phyloP scores from a whole-genome alignment of 2,329 filamentous ascomycete species.

The Exophiala oligosperma region DNA sequence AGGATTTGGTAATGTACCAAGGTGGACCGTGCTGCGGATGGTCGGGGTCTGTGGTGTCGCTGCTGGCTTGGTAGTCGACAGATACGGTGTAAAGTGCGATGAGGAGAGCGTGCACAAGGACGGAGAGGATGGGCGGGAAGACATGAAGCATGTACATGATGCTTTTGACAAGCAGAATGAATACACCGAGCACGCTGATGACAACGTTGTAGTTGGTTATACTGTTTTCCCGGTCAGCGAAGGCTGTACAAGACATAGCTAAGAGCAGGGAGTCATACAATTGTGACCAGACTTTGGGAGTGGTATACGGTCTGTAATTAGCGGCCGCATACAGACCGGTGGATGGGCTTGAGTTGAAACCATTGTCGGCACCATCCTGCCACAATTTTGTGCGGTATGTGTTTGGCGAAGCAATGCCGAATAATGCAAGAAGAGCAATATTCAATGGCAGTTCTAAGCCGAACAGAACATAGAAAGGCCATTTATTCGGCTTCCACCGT shows the following conservation, averaged over 20 bases:
- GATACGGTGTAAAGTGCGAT: constrained; percentile 56
- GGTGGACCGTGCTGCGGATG: constrained; percentile 57
- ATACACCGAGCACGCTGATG: constrained; percentile 60
- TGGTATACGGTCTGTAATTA: constrained; percentile 56
- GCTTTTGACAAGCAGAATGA: constrained; percentile 59
- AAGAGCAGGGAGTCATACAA: constrained; percentile 46
- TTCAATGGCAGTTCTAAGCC: constrained; percentile 58
- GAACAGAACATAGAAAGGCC: constrained; percentile 53
- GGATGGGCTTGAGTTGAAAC: constrained; percentile 62
- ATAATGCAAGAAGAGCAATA: constrained; percentile 58
- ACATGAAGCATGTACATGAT: constrained; percentile 58
- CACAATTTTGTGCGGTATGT: constrained; percentile 62
- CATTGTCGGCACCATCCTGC: constrained; percentile 61
- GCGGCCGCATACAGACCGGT: constrained; percentile 58
- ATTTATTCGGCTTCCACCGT: constrained; percentile 52
- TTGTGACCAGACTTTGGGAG: constrained; percentile 60
- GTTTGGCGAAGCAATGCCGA: constrained; percentile 63
- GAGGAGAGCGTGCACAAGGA: constrained; percentile 53
- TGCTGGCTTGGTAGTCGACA: constrained; percentile 56
- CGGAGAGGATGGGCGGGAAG: constrained; percentile 57
- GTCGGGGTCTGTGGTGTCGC: constrained; percentile 58
- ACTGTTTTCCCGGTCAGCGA: constrained; percentile 37
- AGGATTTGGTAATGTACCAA: constrained; percentile 65
- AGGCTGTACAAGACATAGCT: constrained; percentile 1
- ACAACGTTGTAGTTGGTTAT: constrained; percentile 63